Evolutionary conservation across 2,329 filamentous ascomycete species (phyloP), one percentile per base, ranked within the genome.

Genomic region (Boeremia exigua): DNA sequence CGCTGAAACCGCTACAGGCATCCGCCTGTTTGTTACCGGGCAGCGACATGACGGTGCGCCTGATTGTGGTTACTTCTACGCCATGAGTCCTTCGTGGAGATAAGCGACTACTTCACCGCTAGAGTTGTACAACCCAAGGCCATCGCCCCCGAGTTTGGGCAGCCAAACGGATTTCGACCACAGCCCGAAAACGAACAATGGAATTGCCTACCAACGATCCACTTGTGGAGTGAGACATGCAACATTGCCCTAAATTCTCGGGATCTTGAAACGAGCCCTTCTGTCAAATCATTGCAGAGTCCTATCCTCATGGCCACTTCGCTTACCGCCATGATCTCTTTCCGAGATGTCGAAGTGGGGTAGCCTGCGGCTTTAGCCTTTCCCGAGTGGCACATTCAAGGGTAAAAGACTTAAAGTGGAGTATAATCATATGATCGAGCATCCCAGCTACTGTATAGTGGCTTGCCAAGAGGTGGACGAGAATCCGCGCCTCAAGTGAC

Each of bases 391-490:
- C 57, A 54, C 60, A 61, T 58, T 67, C 67, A 64, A 59, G 49
- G 40, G 19, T 23, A 23, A 23, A 23, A 23, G 19, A 23, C 19
- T 7, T 50, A 55, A 51, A 63, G 64, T 65, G 70, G 69, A 61
- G 62, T 59, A 42, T 56, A 54, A 66, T 74, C 71, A 73, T 68
- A 69, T 74, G 71, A 74, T 68, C 67, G 63, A 53, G 54, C 54
- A 54, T 65, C 63, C 57, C 60, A 57, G 63, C 54, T 53, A 48
- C 29, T 60, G 51, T 44, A 62, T 61, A 64, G 61, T 61, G 61
- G 52, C 58, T 53, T 59, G 62, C 62, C 67, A 65, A 67, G 67
- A 34, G 34, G 54, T 61, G 40, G 53, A 63, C 55, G 57, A 56
- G 46, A 55, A 56, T 57, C 48, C 50, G 54, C 51, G 58, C 46